Evolutionary conservation across 2,329 filamentous ascomycete species (phyloP).

Genomic region (Colletotrichum lini): DNA sequence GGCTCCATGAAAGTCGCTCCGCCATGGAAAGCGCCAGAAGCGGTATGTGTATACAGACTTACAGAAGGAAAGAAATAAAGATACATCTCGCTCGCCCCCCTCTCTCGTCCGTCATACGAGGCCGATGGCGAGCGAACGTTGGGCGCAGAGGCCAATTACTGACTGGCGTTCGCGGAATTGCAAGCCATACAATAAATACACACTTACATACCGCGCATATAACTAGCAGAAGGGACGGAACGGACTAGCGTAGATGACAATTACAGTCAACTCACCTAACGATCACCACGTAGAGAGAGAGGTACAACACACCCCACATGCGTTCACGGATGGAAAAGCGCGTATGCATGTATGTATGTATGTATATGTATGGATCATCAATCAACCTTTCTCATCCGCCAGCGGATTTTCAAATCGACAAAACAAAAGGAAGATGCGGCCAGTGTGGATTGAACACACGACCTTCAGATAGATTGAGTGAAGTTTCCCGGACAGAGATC

Average conservation of each 20-base stretch:
- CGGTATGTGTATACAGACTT: conserved; percentile 4
- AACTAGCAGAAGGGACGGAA: neutral
- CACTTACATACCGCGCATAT: neutral
- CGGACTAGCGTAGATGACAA: neutral
- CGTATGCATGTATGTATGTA: too few species aligned
- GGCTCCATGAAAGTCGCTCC: neutral
- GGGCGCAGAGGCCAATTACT: neutral
- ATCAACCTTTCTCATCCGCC: too few species aligned
- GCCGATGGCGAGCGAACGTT: neutral
- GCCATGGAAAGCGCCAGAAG: conserved; percentile 6
- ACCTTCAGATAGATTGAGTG: conserved; percentile 41
- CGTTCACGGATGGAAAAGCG: too few species aligned
- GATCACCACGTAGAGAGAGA: too few species aligned
- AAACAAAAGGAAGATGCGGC: conserved; percentile 31
- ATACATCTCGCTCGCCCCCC: too few species aligned
- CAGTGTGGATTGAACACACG: conserved; percentile 43
- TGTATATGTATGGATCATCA: too few species aligned
- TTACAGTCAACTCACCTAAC: neutral
- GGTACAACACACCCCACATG: too few species aligned
- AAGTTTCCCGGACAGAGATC: conserved; percentile 20
- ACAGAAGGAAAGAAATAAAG: too few species aligned
- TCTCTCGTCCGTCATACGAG: too few species aligned
- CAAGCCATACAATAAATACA: neutral
- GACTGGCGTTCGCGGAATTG: neutral
- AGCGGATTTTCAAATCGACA: too few species aligned